Evolutionary conservation across 2,329 filamentous ascomycete species (phyloP).

Genomic region (Tolypocladium ovalisporum): DNA sequence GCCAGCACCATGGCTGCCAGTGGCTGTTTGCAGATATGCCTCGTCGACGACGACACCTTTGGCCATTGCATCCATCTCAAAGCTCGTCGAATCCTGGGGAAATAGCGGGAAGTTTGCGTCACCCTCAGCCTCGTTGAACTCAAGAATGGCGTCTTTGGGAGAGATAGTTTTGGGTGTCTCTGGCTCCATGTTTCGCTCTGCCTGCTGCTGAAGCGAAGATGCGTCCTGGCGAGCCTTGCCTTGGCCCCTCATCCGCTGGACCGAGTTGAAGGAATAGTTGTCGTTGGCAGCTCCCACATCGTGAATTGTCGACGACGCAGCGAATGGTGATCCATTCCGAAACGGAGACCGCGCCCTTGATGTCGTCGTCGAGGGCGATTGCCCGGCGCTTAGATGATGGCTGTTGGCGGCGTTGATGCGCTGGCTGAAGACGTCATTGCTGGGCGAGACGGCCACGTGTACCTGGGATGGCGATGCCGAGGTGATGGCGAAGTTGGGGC

Average conservation of each 20-base stretch:
- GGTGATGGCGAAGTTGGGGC: constrained; percentile 52
- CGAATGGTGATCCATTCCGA: constrained; percentile 54
- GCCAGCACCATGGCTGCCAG: not conserved
- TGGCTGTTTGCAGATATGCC: constrained; percentile 6
- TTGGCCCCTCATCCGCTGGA: constrained; percentile 50
- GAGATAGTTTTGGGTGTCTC: constrained; percentile 76
- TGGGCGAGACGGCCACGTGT: constrained; percentile 34
- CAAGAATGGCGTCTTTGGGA: constrained; percentile 80
- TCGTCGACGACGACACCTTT: constrained; percentile 19
- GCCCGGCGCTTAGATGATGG: constrained; percentile 52
- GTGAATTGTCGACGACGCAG: constrained; percentile 31
- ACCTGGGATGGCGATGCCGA: constrained; percentile 40
- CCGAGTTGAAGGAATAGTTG: constrained; percentile 33
- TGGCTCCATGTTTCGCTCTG: constrained; percentile 27
- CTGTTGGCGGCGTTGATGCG: constrained; percentile 70
- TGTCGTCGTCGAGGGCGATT: constrained; percentile 34
- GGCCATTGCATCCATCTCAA: constrained; percentile 27
- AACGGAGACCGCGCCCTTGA: constrained; percentile 72
- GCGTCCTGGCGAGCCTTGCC: constrained; percentile 50
- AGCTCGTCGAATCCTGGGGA: constrained; percentile 43
- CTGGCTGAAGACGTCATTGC: constrained; percentile 58
- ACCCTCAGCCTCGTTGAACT: constrained; percentile 68
- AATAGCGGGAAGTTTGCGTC: constrained; percentile 65
- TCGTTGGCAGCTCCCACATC: constrained; percentile 25
- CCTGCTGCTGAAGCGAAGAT: constrained; percentile 29